Percentiles rank a stretch among this genome's conserved stretches.
These are phyloP conservation scores for Gnomoniopsis sp. DNA, from an alignment of 2,329 filamentous ascomycete genomes.

Conservation along the genomic window DNA sequence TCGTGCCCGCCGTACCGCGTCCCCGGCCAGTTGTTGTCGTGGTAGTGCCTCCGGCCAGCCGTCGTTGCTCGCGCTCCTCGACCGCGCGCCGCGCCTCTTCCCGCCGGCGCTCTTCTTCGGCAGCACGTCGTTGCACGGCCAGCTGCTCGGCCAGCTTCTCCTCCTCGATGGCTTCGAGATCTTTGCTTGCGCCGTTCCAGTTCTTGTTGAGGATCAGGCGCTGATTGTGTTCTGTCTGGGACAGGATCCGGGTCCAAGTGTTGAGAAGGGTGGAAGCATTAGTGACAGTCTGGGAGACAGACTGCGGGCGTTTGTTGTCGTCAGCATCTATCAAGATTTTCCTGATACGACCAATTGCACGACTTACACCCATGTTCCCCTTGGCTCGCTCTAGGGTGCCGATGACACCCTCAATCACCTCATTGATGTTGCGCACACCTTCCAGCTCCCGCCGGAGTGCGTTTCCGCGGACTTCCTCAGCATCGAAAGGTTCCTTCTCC, in stretches of 20 bases:
- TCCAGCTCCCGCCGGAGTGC: slow-evolving; percentile 76
- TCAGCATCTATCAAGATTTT: slow-evolving; percentile 2
- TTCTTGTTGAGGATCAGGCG: slow-evolving; percentile 81
- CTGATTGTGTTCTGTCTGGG: slow-evolving; percentile 96
- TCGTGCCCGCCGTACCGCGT: slow-evolving; percentile 5
- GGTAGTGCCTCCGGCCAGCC: slow-evolving; percentile 29
- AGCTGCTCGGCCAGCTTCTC: slow-evolving; percentile 72
- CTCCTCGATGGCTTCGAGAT: slow-evolving; percentile 80
- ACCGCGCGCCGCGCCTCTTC: slow-evolving; percentile 65
- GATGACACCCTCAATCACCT: slow-evolving; percentile 76
- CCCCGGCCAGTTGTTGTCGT: slow-evolving; percentile 9
- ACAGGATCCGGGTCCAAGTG: slow-evolving; percentile 93
- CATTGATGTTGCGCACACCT: slow-evolving; percentile 81
- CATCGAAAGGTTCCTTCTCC: slow-evolving; percentile 50
- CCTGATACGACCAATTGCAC: not conserved
- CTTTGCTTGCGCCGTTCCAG: slow-evolving; percentile 86
- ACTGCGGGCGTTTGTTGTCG: slow-evolving; percentile 50
- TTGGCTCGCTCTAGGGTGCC: slow-evolving; percentile 68
- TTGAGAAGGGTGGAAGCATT: slow-evolving; percentile 88
- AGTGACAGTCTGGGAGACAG: slow-evolving; percentile 78
- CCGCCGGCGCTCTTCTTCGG: slow-evolving; percentile 73
- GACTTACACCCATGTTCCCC: slow-evolving; percentile 70
- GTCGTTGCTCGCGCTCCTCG: slow-evolving; percentile 57
- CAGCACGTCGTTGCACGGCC: slow-evolving; percentile 71
- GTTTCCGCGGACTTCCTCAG: slow-evolving; percentile 67